Evolutionary conservation across 106 monocot species (phyloP).

Genomic region (Phalaenopsis aphrodite): DNA sequence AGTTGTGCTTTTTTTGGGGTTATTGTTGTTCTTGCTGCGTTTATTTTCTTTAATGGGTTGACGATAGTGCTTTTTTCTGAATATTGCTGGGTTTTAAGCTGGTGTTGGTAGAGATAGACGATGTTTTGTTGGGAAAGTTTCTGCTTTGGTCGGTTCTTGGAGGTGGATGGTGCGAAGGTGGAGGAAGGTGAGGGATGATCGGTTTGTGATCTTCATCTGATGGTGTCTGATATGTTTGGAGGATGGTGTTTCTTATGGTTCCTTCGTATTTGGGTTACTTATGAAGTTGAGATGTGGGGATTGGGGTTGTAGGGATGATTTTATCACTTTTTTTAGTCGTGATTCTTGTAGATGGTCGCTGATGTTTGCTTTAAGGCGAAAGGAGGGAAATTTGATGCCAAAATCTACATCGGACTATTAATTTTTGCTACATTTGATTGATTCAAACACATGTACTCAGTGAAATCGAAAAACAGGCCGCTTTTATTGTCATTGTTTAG

Average conservation of each 20-base stretch:
- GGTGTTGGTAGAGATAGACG: background rate
- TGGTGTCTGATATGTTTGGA: slow-evolving; percentile 9
- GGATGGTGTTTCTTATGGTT: background rate
- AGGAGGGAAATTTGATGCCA: background rate
- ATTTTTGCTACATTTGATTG: slow-evolving; percentile 14
- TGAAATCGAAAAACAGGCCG: background rate
- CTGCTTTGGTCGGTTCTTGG: slow-evolving; percentile 1
- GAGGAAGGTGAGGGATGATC: slow-evolving; percentile 3
- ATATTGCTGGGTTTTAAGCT: background rate
- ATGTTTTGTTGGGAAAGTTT: slow-evolving; percentile 4
- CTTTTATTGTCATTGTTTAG: background rate
- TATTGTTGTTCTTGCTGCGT: background rate
- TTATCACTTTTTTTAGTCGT: background rate
- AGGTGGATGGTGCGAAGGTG: background rate
- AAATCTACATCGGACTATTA: slow-evolving; percentile 4
- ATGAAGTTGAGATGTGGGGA: background rate
- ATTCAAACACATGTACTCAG: background rate
- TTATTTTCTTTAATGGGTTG: background rate
- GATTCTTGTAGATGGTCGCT: background rate
- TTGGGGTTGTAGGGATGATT: background rate
- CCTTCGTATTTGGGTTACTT: background rate
- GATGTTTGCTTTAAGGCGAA: background rate
- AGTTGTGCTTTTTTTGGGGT: background rate
- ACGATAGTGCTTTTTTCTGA: background rate
- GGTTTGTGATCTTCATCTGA: background rate